A percentile compares a stretch with the other conserved stretches of the same genome.
Evolutionary conservation across 768 basidiomycete genomes (phyloP).

Genomic region (Auriscalpium orientale): DNA sequence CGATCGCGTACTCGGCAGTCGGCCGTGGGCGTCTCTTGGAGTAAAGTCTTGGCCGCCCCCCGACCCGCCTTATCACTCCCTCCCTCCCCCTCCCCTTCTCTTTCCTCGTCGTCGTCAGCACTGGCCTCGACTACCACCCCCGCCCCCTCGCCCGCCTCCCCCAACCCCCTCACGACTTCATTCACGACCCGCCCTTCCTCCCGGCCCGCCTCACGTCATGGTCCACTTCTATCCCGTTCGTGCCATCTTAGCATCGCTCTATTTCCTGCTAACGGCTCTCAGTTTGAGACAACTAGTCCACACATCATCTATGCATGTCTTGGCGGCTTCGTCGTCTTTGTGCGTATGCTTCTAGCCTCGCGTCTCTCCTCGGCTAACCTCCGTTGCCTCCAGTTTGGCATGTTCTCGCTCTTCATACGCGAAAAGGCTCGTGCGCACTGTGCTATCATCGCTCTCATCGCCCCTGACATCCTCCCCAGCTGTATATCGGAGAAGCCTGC

Average conservation of each 20-base stretch:
- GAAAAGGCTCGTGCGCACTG: constrained; percentile 49
- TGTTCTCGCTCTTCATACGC: constrained; percentile 89
- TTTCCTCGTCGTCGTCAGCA: neutral
- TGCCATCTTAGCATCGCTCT: neutral
- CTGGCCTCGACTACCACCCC: neutral
- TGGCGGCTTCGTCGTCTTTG: constrained; percentile 75
- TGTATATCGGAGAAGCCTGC: constrained; percentile 95
- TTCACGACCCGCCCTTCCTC: neutral
- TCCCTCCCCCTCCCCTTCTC: neutral
- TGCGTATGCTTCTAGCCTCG: constrained; percentile 25
- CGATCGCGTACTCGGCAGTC: no score
- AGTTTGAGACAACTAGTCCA: constrained; percentile 57
- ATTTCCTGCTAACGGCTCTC: constrained; percentile 4
- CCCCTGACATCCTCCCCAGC: constrained; percentile 25
- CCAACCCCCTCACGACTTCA: neutral
- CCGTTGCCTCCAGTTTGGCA: constrained; percentile 63
- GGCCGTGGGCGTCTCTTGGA: no score
- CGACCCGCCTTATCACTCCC: neutral
- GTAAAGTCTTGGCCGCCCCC: no score
- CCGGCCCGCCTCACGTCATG: constrained; percentile 1
- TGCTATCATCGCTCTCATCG: no score
- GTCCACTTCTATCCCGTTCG: constrained; percentile 48
- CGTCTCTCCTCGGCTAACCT: no score
- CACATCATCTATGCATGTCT: constrained; percentile 76
- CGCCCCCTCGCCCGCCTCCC: neutral